Percentiles rank a stretch among this genome's conserved stretches.
phyloP scores from a whole-genome alignment of 169 alveolate genomes.

The Amoebophrya sp. region DNA sequence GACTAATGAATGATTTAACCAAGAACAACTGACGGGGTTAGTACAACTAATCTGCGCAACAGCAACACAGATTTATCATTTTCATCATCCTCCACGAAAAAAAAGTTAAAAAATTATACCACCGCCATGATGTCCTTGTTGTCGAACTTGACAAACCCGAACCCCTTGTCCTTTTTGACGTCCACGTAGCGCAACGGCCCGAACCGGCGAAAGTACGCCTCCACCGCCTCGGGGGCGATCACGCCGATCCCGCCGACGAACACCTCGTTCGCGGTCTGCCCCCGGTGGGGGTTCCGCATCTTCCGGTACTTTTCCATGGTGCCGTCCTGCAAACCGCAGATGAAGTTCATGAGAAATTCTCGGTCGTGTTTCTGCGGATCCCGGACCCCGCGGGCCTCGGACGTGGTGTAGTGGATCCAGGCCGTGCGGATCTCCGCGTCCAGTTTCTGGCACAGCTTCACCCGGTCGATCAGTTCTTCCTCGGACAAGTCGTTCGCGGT shows the following conservation, averaged over 20 bases:
- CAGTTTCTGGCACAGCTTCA: slow-evolving; percentile 15
- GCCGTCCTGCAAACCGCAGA: not conserved
- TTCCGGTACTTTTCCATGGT: not conserved
- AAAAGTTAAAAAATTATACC: not conserved
- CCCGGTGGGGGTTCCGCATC: slow-evolving; percentile 16
- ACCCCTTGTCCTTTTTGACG: slow-evolving; percentile 4
- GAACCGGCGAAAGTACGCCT: not conserved
- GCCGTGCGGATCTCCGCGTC: slow-evolving; percentile 15
- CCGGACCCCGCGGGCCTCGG: not conserved
- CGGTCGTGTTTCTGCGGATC: not conserved
- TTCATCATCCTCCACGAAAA: too few relatives aligned
- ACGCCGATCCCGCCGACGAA: slow-evolving; percentile 4
- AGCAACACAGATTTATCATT: too few relatives aligned
- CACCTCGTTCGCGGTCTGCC: not conserved
- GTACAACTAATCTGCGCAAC: too few relatives aligned
- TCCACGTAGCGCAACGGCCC: not conserved
- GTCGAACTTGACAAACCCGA: not conserved
- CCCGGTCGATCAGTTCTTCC: not conserved
- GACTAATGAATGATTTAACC: too few relatives aligned
- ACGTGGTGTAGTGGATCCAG: not conserved
- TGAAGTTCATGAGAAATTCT: not conserved
- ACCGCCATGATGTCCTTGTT: not conserved
- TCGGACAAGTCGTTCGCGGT: not conserved
- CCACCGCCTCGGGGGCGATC: not conserved
- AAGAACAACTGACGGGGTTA: too few relatives aligned